Evolutionary conservation across 257 asterid species (phyloP), one percentile per base, ranked within the genome.

Genomic region (Nicotiana benthamiana): DNA sequence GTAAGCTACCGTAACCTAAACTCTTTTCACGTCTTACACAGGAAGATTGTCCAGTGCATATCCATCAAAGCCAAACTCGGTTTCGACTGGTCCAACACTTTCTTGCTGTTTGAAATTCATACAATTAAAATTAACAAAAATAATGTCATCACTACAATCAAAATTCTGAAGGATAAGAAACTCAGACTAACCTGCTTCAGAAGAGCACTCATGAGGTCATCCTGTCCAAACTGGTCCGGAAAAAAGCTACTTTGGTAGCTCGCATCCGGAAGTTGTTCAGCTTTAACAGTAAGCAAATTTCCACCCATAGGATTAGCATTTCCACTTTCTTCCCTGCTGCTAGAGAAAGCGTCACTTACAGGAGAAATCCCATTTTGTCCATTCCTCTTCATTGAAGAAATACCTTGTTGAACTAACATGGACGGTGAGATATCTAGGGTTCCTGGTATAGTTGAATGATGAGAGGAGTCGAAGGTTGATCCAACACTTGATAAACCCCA

Each of bases 151-250:
- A 1, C 3, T 24, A 48, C 11, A 74, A 13, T 48, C 16, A 3
- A 15, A 22, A 74, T 24, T 24, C 24, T 74, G 43, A 74, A 74
- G 24, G 24, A 78, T 5, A 68, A 51, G 75, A 15, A 75, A 24
- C 53, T 36, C 28, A 26, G 81, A 75, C 75, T 67, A 17, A 90
- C 99, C 96, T 89, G 97, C 86, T 91, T 91, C 53, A 91, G 89
- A 84, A 93, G 82, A 16, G 86, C 93, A 65, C 89, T 88, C 93
- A 95, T 89, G 77, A 93, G 96, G 59, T 93, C 98, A 9, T 95
- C 98, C 83, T 92, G 98, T 81, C 89, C 97, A 70, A 82, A 93
- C 59, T 85, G 91, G 16, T 86, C 89, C 0, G 86, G 81, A 22
- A 82, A 84, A 48, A 89, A 81, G 75, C 82, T 86, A 56, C 82